Conservation (phyloP, 352 stramenopile genomes). For the Pythium dissotocum region DNA sequence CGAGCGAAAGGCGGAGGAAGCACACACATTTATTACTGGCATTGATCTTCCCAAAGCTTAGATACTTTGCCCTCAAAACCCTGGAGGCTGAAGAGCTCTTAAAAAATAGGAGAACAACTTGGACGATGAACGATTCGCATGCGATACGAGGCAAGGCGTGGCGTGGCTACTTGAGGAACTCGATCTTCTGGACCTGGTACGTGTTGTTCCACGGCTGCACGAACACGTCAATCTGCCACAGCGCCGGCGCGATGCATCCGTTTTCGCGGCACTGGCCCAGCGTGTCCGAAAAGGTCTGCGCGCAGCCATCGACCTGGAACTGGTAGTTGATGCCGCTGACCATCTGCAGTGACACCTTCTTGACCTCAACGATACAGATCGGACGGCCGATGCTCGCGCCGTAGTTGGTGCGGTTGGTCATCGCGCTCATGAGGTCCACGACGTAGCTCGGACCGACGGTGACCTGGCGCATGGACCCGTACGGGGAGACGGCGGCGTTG, state of each 20-base stretch:
- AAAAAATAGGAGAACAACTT: neutral
- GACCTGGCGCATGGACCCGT: neutral
- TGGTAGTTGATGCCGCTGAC: conserved; percentile 29
- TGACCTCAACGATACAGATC: conserved; percentile 22
- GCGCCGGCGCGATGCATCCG: neutral
- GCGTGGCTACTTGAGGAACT: neutral
- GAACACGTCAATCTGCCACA: conserved; percentile 18
- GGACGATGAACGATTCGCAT: neutral
- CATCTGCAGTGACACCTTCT: conserved; percentile 21
- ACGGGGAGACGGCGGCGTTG: neutral
- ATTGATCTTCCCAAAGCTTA: too few relatives aligned
- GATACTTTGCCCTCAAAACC: too few relatives aligned
- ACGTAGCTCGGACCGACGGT: conserved; percentile 4
- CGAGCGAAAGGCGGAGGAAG: neutral
- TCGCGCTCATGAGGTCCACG: conserved; percentile 5
- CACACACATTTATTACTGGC: too few relatives aligned
- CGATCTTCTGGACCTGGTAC: conserved; percentile 18
- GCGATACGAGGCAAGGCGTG: neutral
- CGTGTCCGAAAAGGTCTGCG: conserved; percentile 3
- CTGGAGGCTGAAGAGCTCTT: neutral
- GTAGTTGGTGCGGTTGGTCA: conserved; percentile 16
- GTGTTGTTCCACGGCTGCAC: conserved; percentile 25
- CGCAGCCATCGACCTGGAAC: conserved; percentile 25
- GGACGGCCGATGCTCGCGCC: neutral
- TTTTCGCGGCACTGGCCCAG: conserved; percentile 10